Evolutionary conservation across 345 rosid species (phyloP).

Genomic region (Dovyalis caffra): DNA sequence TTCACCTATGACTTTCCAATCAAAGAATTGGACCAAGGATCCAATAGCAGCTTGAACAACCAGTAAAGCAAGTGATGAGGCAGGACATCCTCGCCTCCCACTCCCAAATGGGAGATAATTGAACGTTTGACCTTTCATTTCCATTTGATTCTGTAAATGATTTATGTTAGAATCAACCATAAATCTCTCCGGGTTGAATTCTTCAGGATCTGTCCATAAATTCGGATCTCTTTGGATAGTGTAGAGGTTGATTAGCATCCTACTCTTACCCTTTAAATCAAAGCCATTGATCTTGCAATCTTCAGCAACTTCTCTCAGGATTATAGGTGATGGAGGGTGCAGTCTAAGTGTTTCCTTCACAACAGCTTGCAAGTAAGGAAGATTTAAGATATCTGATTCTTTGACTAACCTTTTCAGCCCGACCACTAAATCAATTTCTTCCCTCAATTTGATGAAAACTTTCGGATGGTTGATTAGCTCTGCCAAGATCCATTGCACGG

Average conservation of each 20-base stretch:
- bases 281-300: slow-evolving; percentile 6
- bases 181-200: slow-evolving; percentile 8
- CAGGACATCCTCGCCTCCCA: slow-evolving; percentile 10
- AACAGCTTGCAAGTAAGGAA: slow-evolving; percentile 7
- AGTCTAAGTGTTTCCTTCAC: slow-evolving; percentile 1
- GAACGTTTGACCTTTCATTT: slow-evolving; percentile 3
- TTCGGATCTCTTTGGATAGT: slow-evolving; percentile 3
- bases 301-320: background rate
- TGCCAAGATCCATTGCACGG: background rate
- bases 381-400: slow-evolving; percentile 15
- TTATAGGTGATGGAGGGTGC: background rate
- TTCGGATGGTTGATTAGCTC: slow-evolving; percentile 15
- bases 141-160: background rate
- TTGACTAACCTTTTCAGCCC: background rate
- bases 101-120: slow-evolving; percentile 11
- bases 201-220: background rate
- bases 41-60: background rate
- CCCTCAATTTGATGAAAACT: slow-evolving; percentile 2
- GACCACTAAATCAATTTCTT: slow-evolving; percentile 1
- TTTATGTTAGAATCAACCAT: background rate
- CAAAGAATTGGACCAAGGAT: slow-evolving; percentile 18
- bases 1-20: slow-evolving; percentile 11
- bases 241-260: slow-evolving; percentile 4
- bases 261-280: slow-evolving; percentile 1
- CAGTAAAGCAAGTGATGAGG: background rate